phyloP scores from a whole-genome alignment of 768 basidiomycete species.

The Lyophyllum semitale region DNA sequence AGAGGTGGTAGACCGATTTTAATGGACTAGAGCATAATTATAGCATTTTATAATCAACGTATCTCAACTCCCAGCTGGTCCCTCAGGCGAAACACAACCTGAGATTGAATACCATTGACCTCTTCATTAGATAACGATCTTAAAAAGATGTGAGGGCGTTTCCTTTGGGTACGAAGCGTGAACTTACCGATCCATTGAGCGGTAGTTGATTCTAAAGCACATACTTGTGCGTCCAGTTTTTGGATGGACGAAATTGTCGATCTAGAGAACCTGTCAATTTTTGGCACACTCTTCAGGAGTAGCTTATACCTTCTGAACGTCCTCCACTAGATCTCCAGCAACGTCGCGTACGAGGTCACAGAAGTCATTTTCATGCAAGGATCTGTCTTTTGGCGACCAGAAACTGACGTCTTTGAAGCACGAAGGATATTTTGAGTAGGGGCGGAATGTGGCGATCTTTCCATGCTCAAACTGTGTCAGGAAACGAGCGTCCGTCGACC shows the following conservation, averaged over 20 bases:
- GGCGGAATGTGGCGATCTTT: conserved; percentile 78
- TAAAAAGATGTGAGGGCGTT: conserved; percentile 5
- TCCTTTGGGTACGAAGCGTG: neutral
- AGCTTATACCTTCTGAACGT: conserved; percentile 74
- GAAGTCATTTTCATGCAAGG: conserved; percentile 93
- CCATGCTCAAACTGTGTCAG: conserved; percentile 80
- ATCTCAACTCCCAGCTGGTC: conserved; percentile 82
- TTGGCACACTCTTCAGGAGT: neutral
- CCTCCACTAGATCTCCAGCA: conserved; percentile 90
- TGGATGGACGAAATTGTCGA: conserved; percentile 89
- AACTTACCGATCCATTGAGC: conserved; percentile 90
- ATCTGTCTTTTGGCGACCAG: conserved; percentile 67
- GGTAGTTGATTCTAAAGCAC: conserved; percentile 91
- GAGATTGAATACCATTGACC: conserved; percentile 75
- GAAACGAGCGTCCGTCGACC: conserved; percentile 90
- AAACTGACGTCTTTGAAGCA: conserved; percentile 96
- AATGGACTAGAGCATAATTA: conserved; percentile 22
- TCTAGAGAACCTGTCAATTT: conserved; percentile 46
- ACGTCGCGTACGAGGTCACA: conserved; percentile 93
- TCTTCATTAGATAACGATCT: conserved; percentile 91
- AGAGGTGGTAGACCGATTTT: conserved; percentile 18
- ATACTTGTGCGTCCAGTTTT: conserved; percentile 79
- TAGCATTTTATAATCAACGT: conserved; percentile 51
- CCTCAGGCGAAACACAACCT: conserved; percentile 55
- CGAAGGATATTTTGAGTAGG: conserved; percentile 91